Evolutionary conservation across 768 basidiomycete species (phyloP).

Genomic region (Clavaria fumosa): DNA sequence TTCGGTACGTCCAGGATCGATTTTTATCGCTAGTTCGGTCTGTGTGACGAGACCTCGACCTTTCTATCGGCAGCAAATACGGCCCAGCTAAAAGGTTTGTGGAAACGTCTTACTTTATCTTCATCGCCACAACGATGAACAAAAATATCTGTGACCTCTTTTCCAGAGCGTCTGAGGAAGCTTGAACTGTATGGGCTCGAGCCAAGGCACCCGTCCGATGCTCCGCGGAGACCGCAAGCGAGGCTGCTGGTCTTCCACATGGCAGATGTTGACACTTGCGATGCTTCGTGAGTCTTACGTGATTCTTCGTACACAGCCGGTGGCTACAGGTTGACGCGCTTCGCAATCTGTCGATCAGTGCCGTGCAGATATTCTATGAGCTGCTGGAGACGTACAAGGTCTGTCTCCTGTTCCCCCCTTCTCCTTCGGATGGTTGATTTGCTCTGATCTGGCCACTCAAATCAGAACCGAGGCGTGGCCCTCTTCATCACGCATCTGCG

Average conservation of each 20-base stretch:
- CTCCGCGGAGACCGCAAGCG: constrained; percentile 59
- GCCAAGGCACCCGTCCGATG: constrained; percentile 79
- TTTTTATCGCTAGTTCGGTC: neutral
- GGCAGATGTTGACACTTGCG: constrained; percentile 80
- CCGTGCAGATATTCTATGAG: constrained; percentile 73
- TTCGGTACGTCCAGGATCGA: constrained; percentile 43
- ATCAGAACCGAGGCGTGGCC: constrained; percentile 32
- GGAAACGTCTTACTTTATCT: too few species aligned
- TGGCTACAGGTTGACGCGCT: neutral
- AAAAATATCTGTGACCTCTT: too few species aligned
- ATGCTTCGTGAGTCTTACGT: constrained; percentile 66
- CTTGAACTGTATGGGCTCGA: constrained; percentile 79
- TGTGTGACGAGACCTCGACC: too few species aligned
- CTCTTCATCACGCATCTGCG: constrained; percentile 38
- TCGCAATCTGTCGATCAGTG: constrained; percentile 26
- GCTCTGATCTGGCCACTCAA: neutral
- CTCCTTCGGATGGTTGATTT: too few species aligned
- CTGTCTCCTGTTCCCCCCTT: constrained; percentile 7
- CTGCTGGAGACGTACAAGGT: constrained; percentile 67
- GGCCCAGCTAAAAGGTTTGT: constrained; percentile 74
- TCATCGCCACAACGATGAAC: too few species aligned
- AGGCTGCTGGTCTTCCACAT: constrained; percentile 81
- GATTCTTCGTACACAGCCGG: neutral
- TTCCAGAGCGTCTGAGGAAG: constrained; percentile 59
- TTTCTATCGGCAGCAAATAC: constrained; percentile 56